Evolutionary conservation across 2,329 filamentous ascomycete species (phyloP), one percentile per base, ranked within the genome.

Genomic region (Pyrenophora teres): DNA sequence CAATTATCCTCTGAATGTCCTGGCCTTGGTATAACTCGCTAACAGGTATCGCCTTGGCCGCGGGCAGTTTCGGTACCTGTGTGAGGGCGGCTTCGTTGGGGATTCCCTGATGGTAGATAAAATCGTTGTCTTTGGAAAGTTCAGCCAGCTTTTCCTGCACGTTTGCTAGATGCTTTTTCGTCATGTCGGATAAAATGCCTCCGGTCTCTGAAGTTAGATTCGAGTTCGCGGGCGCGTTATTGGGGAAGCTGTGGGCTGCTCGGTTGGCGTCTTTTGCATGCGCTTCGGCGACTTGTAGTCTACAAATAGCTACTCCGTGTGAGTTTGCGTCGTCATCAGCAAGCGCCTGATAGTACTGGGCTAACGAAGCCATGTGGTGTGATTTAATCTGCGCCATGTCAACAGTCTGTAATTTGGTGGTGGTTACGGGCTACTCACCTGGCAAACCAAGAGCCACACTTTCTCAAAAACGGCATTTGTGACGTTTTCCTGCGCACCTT

Each of bases 1-100:
- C 95, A 32, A 96, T 97, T 56, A 99, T 97, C 21, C 92, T 84
- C 72, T 96, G 91, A 36, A 99, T 97, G 71, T 99, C 94, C 74
- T 97, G 94, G 1, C 93, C 93, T 51, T 95, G 92, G 68, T 99
- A 99, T 0, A 99, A 80, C 71, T 99, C 95, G 70, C 90, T 96
- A 25, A 99, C 93, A 0, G 94, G 93, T 56, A 99, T 97, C 3
- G 94, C 92, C 73, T 99, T 99, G 6, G 94, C 92, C 1, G 94
- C 95, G 4, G 93, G 92, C 13, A 97, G 81, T 72, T 97, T 99
- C 3, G 92, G 83, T 41, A 99, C 92, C 1, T 88, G 83, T 1
- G 90, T 78, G 10, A 99, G 78, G 23, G 87, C 88, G 3, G 92
- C 89, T 73, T 97, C 92, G 8, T 87, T 87, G 0, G 94, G 93